Evolutionary conservation across 441 rosid genomes (phyloP), one percentile per base, ranked within the genome.

Genomic region (Pelargonium cotyledonis): DNA sequence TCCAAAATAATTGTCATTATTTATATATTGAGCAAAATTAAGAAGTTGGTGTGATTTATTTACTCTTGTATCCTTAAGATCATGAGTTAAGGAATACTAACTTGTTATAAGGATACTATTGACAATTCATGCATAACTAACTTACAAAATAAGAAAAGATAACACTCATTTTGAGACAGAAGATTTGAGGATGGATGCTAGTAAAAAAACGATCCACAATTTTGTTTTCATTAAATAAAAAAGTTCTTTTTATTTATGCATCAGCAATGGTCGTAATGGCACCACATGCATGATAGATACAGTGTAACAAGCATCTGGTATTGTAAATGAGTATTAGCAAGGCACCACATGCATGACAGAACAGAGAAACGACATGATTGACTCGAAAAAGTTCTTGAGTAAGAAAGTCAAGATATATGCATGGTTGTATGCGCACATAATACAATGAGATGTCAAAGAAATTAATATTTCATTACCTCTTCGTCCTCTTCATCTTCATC

Each of bases 401-500:
- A 35, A 6, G 21, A 55, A 55, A 15, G 18, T 16, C 26, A 16
- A 21, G 61, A 55, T 55, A 18, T 8, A 55, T 21, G 19, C 23
- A 55, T 6, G 61, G 6, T 14, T 55, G 19, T 55, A 18, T 55
- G 61, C 21, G 9, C 23, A 55, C 61, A 35, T 35, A 55, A 55
- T 55, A 18, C 19, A 55, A 15, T 16, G 18, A 53, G 60, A 55
- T 16, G 16, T 18, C 9, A 16, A 15, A 15, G 38, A 12, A 57
- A 43, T 44, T 41, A 63, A 43, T 10, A 61, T 46, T n/a, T 46
- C 31, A 23, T 46, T 70, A 75, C 82, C 77, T 73, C 81, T 26
- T 75, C 80, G 26, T 55, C 21, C 10, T 55, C 61, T 16, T 78
- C 71, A 35, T 66, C 75, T 49, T 72, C 77, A 64, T 77, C 70